Evolutionary conservation across 768 basidiomycete genomes (phyloP).

Genomic region (Auricularia auricula-judae): DNA sequence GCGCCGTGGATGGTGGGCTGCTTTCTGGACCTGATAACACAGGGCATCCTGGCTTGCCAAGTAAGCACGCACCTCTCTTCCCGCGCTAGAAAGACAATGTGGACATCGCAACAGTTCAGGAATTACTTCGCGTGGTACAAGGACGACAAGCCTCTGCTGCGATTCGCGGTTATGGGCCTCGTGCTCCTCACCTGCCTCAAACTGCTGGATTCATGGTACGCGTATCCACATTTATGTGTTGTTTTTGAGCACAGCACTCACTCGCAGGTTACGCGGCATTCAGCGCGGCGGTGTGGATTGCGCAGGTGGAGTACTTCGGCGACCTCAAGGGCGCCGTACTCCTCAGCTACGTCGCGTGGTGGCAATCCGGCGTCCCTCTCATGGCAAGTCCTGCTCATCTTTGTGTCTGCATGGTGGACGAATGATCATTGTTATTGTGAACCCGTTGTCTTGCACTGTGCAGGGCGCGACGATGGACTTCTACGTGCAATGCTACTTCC

Average conservation of each 20-base stretch:
- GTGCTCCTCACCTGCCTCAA: neutral
- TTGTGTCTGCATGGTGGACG: too few relatives aligned
- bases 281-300: neutral
- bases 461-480: neutral
- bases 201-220: neutral
- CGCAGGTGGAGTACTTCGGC: neutral
- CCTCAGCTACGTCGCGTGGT: neutral
- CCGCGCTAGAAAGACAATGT: too few relatives aligned
- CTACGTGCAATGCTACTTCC: neutral
- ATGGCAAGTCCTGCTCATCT: neutral
- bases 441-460: neutral
- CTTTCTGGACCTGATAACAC: neutral
- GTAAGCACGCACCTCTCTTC: neutral
- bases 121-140: neutral
- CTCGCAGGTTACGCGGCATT: neutral
- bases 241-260: neutral
- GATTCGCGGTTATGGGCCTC: neutral
- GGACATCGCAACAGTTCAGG: neutral
- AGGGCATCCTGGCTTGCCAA: neutral
- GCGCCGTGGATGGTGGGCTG: conserved; percentile 1
- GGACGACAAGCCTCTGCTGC: neutral
- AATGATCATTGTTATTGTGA: too few relatives aligned
- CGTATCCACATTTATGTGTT: neutral
- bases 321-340: neutral
- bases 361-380: neutral